phyloP scores from a whole-genome alignment of 2,329 filamentous ascomycete genomes.

The Aureobasidium lini region DNA sequence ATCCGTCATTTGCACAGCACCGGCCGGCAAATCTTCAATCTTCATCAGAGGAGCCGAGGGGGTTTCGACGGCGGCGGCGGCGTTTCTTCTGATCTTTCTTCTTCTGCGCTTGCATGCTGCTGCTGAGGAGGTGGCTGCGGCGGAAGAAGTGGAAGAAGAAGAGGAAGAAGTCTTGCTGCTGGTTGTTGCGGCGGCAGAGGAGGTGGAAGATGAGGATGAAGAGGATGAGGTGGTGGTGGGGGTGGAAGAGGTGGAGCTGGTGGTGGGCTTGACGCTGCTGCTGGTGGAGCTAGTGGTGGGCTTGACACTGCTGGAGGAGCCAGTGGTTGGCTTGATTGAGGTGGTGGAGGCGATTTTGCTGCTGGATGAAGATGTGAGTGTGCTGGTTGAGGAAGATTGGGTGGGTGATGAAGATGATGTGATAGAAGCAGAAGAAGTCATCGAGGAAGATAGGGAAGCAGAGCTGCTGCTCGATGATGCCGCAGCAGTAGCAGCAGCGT shows the following conservation, averaged over 20 bases:
- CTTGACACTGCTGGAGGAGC: not conserved
- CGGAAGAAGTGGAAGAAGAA: not conserved
- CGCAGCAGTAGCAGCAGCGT: not conserved
- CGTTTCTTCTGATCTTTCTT: slow-evolving; percentile 11
- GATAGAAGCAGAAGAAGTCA: not conserved
- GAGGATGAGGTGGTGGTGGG: not conserved
- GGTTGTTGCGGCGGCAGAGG: not conserved
- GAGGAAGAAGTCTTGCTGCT: not conserved
- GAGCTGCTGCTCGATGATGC: not conserved
- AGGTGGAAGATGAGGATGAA: not conserved
- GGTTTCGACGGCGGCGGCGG: not conserved
- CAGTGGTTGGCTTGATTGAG: not conserved
- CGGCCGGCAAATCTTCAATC: not conserved
- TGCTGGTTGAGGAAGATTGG: not conserved
- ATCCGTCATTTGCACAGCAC: not conserved
- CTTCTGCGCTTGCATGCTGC: not conserved
- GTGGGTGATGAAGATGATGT: not conserved
- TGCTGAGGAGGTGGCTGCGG: not conserved
- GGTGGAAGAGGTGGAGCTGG: not conserved
- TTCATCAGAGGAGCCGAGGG: not conserved
- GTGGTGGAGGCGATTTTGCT: not conserved
- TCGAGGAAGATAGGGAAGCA: not conserved
- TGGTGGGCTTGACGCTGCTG: not conserved
- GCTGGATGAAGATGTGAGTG: slow-evolving; percentile 4
- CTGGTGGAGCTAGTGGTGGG: not conserved